Evolutionary conservation across 768 basidiomycete species (phyloP), one percentile per base, ranked within the genome.

Genomic region (Lactarius indigo): DNA sequence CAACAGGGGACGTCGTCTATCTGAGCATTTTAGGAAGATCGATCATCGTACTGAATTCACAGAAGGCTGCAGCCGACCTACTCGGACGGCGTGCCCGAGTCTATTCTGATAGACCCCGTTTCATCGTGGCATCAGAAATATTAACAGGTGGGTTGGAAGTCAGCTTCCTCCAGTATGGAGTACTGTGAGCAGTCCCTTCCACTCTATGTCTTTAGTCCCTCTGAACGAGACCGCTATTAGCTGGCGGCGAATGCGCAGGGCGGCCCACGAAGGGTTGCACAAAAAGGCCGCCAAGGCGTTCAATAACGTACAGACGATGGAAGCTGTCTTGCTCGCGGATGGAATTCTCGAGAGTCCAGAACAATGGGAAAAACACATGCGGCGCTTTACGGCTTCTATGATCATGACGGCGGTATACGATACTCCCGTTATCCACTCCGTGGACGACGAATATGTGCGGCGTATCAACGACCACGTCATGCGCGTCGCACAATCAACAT

Each of bases 101-200:
- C 55, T 85, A 85, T 68, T 84, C 84, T 5, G 83, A 83, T 67
- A 80, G 85, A 9, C 85, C 84, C 58, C 69, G 71, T 66, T 66
- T 68, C 30, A 68, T 68, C n/a, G 55, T 68, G 59, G 66, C 66
- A 39, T 26, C 66, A 59, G 66, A 68, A 56, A 68, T 68, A 66
- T 37, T 66, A 28, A 68, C 64, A 15, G 68, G 64, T 26, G 68
- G 64, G 56, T 61, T 66, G 59, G 64, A 68, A 23, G 42, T 68
- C 55, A 66, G 59, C 64, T 66, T 65, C 31, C 44, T 68, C 17
- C 64, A 61, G 42, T 68, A 68, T 42, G 68, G 68, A 31, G 2
- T 28, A 44, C 65, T 61, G 68, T 68, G 57, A 66, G 68, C 37
- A 18, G n/a, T 30, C 41, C 33, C 4, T 39, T 52, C 31, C n/a